phyloP scores from a whole-genome alignment of 2,329 filamentous ascomycete genomes.

The Monilinia fructicola region DNA sequence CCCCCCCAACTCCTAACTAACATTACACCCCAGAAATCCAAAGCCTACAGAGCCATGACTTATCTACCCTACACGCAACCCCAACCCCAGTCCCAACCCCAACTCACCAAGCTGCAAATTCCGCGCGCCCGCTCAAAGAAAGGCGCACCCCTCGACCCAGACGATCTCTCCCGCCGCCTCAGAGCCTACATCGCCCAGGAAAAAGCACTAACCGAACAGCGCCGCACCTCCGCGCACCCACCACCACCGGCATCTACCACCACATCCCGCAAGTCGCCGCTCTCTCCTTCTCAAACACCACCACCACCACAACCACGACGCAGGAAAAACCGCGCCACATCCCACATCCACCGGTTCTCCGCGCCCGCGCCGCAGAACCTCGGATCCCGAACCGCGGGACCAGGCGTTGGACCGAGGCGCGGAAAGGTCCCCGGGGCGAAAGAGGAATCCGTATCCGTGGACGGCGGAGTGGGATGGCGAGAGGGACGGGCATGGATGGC shows the following conservation, averaged over 20 bases:
- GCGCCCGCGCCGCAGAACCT: slow-evolving; percentile 46
- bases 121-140: slow-evolving; percentile 35
- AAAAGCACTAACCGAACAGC: slow-evolving; percentile 42
- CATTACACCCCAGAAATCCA: background rate
- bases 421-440: slow-evolving; percentile 42
- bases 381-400: slow-evolving; percentile 40
- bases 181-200: slow-evolving; percentile 52
- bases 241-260: slow-evolving; percentile 43
- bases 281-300: slow-evolving; percentile 54
- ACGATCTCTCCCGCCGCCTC: slow-evolving; percentile 55
- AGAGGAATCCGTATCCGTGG: slow-evolving; percentile 49
- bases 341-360: slow-evolving; percentile 48
- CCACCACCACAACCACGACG: slow-evolving; percentile 56
- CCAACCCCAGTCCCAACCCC: background rate
- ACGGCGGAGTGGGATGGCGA: slow-evolving; percentile 39
- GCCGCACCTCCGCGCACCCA: slow-evolving; percentile 28
- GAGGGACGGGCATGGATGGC: slow-evolving; percentile 36
- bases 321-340: slow-evolving; percentile 45
- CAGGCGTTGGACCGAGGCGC: too few species aligned
- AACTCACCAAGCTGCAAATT: slow-evolving; percentile 15
- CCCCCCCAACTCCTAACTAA: background rate
- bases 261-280: slow-evolving; percentile 57
- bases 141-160: slow-evolving; percentile 50
- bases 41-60: slow-evolving; percentile 35
- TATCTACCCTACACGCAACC: slow-evolving; percentile 29